Conservation (phyloP, 345 rosid species). For the Populus simonii region DNA sequence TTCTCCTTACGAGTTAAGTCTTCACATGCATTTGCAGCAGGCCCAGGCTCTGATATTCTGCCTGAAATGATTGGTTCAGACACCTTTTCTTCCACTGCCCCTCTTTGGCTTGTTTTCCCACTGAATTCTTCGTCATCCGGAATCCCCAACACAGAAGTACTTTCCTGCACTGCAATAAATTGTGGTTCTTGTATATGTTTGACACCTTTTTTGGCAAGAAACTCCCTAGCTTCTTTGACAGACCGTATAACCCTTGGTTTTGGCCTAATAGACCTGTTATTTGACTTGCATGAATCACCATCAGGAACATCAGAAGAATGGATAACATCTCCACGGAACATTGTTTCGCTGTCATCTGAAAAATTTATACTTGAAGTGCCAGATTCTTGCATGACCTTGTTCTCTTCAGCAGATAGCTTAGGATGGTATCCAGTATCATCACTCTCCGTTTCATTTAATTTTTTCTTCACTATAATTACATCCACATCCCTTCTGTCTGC, state of each 20-base stretch:
- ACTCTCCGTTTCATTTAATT: conserved; percentile 5
- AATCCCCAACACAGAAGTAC: conserved; percentile 14
- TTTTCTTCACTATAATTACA: conserved; percentile 12
- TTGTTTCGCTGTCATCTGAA: conserved; percentile 26
- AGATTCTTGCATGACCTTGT: conserved; percentile 25
- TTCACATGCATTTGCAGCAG: conserved; percentile 25
- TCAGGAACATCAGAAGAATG: conserved; percentile 36
- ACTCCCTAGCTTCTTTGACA: conserved; percentile 82
- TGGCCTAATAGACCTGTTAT: conserved; percentile 24
- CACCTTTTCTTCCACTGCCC: conserved; percentile 20
- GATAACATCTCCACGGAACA: conserved; percentile 15
- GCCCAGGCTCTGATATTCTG: conserved; percentile 28
- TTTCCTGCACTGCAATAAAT: conserved; percentile 22
- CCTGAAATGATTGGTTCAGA: conserved; percentile 3
- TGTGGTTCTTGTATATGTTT: conserved; percentile 26
- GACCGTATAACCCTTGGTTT: conserved; percentile 65
- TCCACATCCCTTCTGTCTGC: conserved; percentile 18
- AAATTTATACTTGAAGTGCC: conserved; percentile 20
- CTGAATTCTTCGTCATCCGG: conserved; percentile 19
- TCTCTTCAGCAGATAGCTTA: conserved; percentile 25
- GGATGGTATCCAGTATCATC: conserved; percentile 19
- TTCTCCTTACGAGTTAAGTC: conserved; percentile 19
- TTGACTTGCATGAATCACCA: conserved; percentile 16
- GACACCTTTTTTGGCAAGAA: conserved; percentile 47
- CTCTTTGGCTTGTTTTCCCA: conserved; percentile 21